These are phyloP conservation scores for Calonectria pauciramosa DNA, from an alignment of 2,329 filamentous ascomycete genomes.

Conservation along the genomic window DNA sequence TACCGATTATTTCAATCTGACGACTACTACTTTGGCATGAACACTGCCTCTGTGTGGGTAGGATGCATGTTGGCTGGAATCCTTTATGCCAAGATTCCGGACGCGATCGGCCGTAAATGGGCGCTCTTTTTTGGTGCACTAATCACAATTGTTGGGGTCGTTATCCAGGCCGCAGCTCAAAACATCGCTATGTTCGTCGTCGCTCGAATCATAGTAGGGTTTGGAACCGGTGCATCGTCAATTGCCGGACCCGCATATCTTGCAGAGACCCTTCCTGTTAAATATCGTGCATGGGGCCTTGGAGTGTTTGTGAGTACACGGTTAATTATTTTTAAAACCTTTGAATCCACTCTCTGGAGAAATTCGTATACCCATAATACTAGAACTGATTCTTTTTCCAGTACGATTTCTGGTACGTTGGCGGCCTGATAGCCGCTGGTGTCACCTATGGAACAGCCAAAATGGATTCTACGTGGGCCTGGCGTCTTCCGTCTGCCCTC, in stretches of 20 bases:
- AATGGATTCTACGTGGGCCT: conserved; percentile 52
- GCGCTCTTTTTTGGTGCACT: conserved; percentile 6
- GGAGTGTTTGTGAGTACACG: conserved; percentile 29
- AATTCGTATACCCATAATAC: neutral
- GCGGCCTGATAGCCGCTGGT: conserved; percentile 61
- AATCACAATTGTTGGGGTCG: conserved; percentile 58
- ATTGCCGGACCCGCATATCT: conserved; percentile 62
- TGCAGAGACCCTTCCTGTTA: conserved; percentile 60
- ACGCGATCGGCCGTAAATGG: conserved; percentile 19
- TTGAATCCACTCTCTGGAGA: neutral
- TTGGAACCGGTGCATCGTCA: conserved; percentile 58
- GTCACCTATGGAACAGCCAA: conserved; percentile 55
- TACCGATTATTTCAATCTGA: conserved; percentile 66
- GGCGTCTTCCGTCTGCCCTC: conserved; percentile 52
- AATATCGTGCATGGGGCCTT: conserved; percentile 39
- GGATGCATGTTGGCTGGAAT: conserved; percentile 18
- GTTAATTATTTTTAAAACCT: neutral
- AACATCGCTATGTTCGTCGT: conserved; percentile 66
- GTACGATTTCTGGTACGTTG: conserved; percentile 43
- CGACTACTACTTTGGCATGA: conserved; percentile 61
- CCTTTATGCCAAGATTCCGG: conserved; percentile 6
- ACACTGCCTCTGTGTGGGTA: conserved; percentile 58
- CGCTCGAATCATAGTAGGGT: conserved; percentile 61
- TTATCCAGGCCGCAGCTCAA: conserved; percentile 63
- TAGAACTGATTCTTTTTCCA: neutral